A percentile compares a stretch with the other conserved stretches of the same genome.
These are phyloP conservation scores for Sambucus nigra DNA, from an alignment of 129 eudicot species.

Conservation along the genomic window DNA sequence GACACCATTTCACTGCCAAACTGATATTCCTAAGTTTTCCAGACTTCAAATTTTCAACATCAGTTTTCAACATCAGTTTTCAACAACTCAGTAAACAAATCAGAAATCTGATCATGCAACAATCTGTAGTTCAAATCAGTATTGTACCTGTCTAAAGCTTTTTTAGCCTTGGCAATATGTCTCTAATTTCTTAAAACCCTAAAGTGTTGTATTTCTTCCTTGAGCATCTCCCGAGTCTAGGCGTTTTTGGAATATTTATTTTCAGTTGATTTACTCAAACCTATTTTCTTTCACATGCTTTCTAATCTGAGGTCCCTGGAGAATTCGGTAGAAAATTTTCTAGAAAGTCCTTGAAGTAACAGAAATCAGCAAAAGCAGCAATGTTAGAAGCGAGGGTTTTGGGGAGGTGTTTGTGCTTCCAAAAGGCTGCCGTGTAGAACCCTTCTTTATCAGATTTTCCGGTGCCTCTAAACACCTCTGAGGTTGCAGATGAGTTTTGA, in stretches of 20 bases:
- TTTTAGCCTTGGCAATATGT: neutral
- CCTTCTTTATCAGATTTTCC: neutral
- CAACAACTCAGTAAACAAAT: neutral
- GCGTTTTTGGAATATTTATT: neutral
- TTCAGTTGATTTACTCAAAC: neutral
- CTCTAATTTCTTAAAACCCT: neutral
- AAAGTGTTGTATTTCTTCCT: neutral
- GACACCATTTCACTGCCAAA: neutral
- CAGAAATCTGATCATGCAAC: neutral
- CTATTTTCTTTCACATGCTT: neutral
- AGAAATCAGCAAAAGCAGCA: neutral
- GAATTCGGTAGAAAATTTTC: neutral
- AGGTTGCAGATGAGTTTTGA: neutral
- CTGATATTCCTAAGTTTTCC: neutral
- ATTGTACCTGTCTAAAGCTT: neutral
- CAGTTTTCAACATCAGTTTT: too few species aligned
- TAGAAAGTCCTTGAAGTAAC: neutral
- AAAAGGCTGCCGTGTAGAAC: neutral
- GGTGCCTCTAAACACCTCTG: neutral
- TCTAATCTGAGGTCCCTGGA: neutral
- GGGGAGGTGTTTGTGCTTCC: neutral
- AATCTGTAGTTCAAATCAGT: neutral
- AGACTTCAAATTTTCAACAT: neutral
- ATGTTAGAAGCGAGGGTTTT: neutral
- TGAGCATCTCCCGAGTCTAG: neutral